These are phyloP conservation scores for Peziza echinospora DNA, from an alignment of 495 filamentous ascomycete genomes.

Conservation along the genomic window DNA sequence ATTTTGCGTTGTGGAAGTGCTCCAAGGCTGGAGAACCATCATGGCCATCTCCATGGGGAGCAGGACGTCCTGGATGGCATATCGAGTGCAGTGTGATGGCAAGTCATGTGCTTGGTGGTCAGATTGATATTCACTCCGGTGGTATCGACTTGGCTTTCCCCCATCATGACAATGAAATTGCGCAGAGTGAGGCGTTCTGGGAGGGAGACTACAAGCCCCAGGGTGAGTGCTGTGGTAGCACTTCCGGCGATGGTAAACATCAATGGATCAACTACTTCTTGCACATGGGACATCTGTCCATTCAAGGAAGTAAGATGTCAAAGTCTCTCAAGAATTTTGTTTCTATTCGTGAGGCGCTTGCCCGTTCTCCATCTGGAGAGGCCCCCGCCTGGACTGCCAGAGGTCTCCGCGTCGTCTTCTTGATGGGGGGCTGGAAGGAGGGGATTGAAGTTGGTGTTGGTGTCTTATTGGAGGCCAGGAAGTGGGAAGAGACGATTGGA, in stretches of 20 bases:
- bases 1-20: slow-evolving; percentile 92
- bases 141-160: slow-evolving; percentile 87
- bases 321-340: slow-evolving; percentile 93
- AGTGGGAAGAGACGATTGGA: slow-evolving; percentile 64
- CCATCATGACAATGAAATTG: slow-evolving; percentile 91
- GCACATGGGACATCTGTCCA: slow-evolving; percentile 86
- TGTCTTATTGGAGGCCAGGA: slow-evolving; percentile 44
- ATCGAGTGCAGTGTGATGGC: slow-evolving; percentile 98
- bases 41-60: slow-evolving; percentile 73
- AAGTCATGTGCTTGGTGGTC: slow-evolving; percentile 53
- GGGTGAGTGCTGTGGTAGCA: slow-evolving; percentile 16
- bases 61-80: slow-evolving; percentile 84
- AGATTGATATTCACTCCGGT: slow-evolving; percentile 84
- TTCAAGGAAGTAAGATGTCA: slow-evolving; percentile 82
- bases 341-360: slow-evolving; percentile 72
- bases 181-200: slow-evolving; percentile 81
- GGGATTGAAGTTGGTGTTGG: slow-evolving; percentile 78
- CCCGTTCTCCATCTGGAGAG: slow-evolving; percentile 11
- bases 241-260: slow-evolving; percentile 23
- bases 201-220: slow-evolving; percentile 18
- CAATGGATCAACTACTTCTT: slow-evolving; percentile 94
- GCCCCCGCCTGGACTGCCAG: slow-evolving; percentile 59
- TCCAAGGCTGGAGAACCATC: slow-evolving; percentile 80
- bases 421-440: slow-evolving; percentile 75
- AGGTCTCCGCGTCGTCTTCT: slow-evolving; percentile 63